Percentiles rank a stretch among this genome's conserved stretches.
Evolutionary conservation across 306 rosid species (phyloP).

Genomic region (Coriaria nepalensis): DNA sequence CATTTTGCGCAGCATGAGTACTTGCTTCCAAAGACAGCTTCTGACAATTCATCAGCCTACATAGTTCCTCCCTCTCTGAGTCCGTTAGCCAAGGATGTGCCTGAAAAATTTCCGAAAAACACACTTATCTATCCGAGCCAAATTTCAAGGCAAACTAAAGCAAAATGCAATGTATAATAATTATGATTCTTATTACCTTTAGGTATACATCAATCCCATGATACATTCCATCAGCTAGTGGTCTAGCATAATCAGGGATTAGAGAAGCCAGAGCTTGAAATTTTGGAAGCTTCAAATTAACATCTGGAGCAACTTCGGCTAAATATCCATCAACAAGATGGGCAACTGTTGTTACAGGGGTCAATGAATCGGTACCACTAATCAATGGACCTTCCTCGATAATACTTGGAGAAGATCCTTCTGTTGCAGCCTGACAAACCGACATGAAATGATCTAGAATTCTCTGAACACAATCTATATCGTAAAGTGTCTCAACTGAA

Average conservation of each 20-base stretch:
- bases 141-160: not conserved
- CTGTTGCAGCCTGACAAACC: slow-evolving; percentile 22
- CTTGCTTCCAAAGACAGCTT: slow-evolving; percentile 78
- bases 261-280: slow-evolving; percentile 69
- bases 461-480: slow-evolving; percentile 65
- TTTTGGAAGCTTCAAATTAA: slow-evolving; percentile 62
- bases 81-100: slow-evolving; percentile 84
- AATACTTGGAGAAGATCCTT: slow-evolving; percentile 40
- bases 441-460: slow-evolving; percentile 64
- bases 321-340: slow-evolving; percentile 66
- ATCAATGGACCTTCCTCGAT: slow-evolving; percentile 35
- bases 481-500: slow-evolving; percentile 68
- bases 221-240: slow-evolving; percentile 62
- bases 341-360: slow-evolving; percentile 56
- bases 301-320: slow-evolving; percentile 79
- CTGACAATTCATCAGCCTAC: slow-evolving; percentile 74
- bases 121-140: too few relatives aligned
- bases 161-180: not conserved
- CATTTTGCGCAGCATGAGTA: slow-evolving; percentile 82
- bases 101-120: slow-evolving; percentile 21
- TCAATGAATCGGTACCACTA: slow-evolving; percentile 28
- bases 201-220: slow-evolving; percentile 80
- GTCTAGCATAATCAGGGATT: slow-evolving; percentile 74
- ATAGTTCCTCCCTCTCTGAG: slow-evolving; percentile 71
- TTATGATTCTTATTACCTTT: slow-evolving; percentile 30